Evolutionary conservation across 2,329 filamentous ascomycete genomes (phyloP).

Genomic region (Purpureocillium takamizusanense): DNA sequence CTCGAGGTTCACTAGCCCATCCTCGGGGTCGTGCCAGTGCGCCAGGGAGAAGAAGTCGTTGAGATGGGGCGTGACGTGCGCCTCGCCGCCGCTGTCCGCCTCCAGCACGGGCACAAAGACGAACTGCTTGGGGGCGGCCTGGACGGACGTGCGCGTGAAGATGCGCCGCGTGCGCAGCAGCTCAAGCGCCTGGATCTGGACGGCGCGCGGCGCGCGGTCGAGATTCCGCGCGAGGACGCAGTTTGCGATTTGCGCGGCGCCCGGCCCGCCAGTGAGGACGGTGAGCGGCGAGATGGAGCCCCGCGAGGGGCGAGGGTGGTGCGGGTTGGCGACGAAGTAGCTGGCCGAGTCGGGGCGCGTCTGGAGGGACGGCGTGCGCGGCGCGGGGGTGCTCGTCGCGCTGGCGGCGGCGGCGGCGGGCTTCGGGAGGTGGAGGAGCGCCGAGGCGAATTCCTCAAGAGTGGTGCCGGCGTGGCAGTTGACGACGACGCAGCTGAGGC

Average conservation of each 20-base stretch:
- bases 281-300: conserved; percentile 15
- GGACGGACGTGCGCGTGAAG: conserved; percentile 64
- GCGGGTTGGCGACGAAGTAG: conserved; percentile 18
- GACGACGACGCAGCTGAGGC: conserved; percentile 59
- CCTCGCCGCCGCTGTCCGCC: conserved; percentile 34
- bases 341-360: conserved; percentile 21
- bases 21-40: conserved; percentile 66
- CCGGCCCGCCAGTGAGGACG: conserved; percentile 12
- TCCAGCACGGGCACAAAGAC: conserved; percentile 68
- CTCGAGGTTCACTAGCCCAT: conserved; percentile 70
- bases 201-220: conserved; percentile 58
- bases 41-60: conserved; percentile 85
- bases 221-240: conserved; percentile 76
- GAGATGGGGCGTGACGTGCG: conserved; percentile 46
- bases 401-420: conserved; percentile 11
- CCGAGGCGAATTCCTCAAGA: conserved; percentile 70
- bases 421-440: conserved; percentile 44
- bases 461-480: conserved; percentile 66
- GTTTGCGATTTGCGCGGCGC: conserved; percentile 55
- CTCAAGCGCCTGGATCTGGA: conserved; percentile 75
- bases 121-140: conserved; percentile 68
- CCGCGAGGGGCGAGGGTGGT: conserved; percentile 12
- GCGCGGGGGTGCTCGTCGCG: too few relatives aligned
- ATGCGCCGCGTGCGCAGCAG: conserved; percentile 73
- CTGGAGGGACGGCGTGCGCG: conserved; percentile 14